A percentile compares a stretch with the other conserved stretches of the same genome.
These are phyloP conservation scores for Tuber umbilicatum DNA, from an alignment of 495 filamentous ascomycete genomes.

Conservation along the genomic window DNA sequence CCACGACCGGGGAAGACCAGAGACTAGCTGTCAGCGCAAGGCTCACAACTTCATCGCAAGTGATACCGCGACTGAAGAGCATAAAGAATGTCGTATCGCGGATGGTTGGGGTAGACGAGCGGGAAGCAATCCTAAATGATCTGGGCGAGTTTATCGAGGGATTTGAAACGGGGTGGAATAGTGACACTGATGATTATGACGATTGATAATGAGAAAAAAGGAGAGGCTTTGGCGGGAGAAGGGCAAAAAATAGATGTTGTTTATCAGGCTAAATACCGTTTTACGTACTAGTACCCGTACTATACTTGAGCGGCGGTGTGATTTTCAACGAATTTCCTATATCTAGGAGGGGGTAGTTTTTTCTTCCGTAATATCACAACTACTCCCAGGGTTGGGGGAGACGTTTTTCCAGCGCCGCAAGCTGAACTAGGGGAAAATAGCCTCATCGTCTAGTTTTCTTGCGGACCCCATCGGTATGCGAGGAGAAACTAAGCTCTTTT, in stretches of 20 bases:
- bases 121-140: conserved; percentile 74
- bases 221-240: background rate
- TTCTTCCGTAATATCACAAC: conserved; percentile 1
- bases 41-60: conserved; percentile 66
- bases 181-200: conserved; percentile 73
- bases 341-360: background rate
- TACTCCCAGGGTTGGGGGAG: background rate
- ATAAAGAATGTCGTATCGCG: conserved; percentile 56
- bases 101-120: conserved; percentile 64
- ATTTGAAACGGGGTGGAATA: conserved; percentile 85
- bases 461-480: background rate
- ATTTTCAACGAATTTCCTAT: background rate
- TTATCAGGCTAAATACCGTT: background rate
- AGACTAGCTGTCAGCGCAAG: conserved; percentile 50
- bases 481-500: background rate
- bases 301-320: background rate
- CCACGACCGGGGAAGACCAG: conserved; percentile 30
- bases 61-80: conserved; percentile 59
- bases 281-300: background rate
- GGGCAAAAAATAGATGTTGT: background rate
- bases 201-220: conserved; percentile 48
- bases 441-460: too few relatives aligned
- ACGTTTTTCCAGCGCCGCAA: background rate
- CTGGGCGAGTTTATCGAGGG: conserved; percentile 76
- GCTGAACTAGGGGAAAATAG: background rate